Base-by-base conservation (phyloP, 768 basidiomycete species). In the Botryobasidium botryosum region DNA sequence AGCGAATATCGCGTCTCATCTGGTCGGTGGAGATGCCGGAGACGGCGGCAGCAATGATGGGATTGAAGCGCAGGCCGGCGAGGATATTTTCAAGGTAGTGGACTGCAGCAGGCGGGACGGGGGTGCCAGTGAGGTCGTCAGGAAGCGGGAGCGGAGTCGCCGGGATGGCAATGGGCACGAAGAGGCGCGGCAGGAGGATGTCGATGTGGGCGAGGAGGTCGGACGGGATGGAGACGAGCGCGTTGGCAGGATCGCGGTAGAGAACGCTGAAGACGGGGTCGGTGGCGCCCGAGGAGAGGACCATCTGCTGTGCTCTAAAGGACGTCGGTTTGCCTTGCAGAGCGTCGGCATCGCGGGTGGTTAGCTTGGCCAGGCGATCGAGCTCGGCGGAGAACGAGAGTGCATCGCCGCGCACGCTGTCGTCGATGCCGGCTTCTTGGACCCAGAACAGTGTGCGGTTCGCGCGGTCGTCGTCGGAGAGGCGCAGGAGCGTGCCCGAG, bases 1-100 rank as follows among this genome's bases (percentile, higher is more conserved):
- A 90, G 42, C 76, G 70, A 37, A 90, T 69, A 59, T 86, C 80
- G 35, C 70, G 67, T 47, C 66, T 65, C 62, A 92, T 72, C 52
- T 75, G 70, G 7, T 69, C 58, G 12, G 79, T 52, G 25, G 78
- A 79, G 45, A 92, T 68, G 40, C 75, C 74, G 47, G 72, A 68
- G 21, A 88, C 72, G 46, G 82, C 65, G 29, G 69, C 64, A 13
- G 83, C 76, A 39, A 91, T 61, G 40, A 66, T 61, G 7, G 84
- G 74, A 53, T 82, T 66, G 56, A 86, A 88, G 54, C 68, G 69
- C 44, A 87, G 63, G 7, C 62, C 58, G 2, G 62, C 53, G 23
- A 86, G 70, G 49, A 85, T 64, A 15, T 67, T 57, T 41, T 70
- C 65, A 33, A 87, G 67, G 48, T 70, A 69, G 3, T 68, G 62